Conservation (phyloP, 192 early-diverging fungal species). For the Backusella australiensis region DNA sequence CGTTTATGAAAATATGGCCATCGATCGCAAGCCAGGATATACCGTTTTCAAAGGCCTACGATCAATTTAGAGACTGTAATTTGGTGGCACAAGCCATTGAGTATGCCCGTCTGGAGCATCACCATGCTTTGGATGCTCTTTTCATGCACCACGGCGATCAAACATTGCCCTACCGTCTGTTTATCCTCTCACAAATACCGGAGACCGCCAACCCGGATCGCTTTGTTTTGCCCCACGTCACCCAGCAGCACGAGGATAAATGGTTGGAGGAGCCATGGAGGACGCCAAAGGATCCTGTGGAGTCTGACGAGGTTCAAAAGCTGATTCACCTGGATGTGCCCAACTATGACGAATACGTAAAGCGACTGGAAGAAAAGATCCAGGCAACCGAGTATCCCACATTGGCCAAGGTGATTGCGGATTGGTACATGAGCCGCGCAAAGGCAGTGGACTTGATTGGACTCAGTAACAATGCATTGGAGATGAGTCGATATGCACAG, state of each 20-base stretch:
- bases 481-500: constrained; percentile 50
- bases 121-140: constrained; percentile 56
- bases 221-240: constrained; percentile 35
- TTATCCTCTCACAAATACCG: constrained; percentile 58
- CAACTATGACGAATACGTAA: constrained; percentile 35
- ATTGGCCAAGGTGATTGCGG: constrained; percentile 35
- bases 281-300: constrained; percentile 55
- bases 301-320: constrained; percentile 41
- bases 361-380: constrained; percentile 32
- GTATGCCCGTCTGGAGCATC: constrained; percentile 55
- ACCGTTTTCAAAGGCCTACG: constrained; percentile 47
- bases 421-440: constrained; percentile 62
- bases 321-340: constrained; percentile 36
- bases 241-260: constrained; percentile 34
- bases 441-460: constrained; percentile 54
- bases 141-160: constrained; percentile 62
- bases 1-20: constrained; percentile 53
- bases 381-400: constrained; percentile 50
- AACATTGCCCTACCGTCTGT: constrained; percentile 56
- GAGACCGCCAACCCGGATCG: constrained; percentile 48
- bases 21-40: neutral
- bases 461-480: constrained; percentile 50
- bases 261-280: constrained; percentile 56
- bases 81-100: constrained; percentile 55
- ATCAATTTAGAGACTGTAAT: constrained; percentile 59